phyloP scores from a whole-genome alignment of 495 filamentous ascomycete species.

The Xylaria grammica region DNA sequence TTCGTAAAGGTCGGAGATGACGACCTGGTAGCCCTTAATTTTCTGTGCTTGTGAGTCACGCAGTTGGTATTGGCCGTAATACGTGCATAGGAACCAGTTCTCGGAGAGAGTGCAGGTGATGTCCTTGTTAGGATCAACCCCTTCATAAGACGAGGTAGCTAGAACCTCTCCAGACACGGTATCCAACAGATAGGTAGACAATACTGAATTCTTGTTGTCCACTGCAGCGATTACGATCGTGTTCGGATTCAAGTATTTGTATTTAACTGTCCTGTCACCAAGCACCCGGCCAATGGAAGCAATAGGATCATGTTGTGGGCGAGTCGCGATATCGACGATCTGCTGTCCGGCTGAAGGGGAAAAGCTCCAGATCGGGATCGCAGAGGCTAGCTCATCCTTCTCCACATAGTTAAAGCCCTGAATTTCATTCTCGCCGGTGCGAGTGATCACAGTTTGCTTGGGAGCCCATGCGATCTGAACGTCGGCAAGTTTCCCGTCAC shows the following conservation, averaged over 20 bases:
- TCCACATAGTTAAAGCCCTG: constrained; percentile 62
- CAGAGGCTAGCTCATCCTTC: constrained; percentile 49
- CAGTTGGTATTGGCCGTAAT: constrained; percentile 66
- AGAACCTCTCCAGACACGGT: constrained; percentile 82
- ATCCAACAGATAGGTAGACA: constrained; percentile 83
- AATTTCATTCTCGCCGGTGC: constrained; percentile 62
- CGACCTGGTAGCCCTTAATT: constrained; percentile 84
- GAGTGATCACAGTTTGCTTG: constrained; percentile 64
- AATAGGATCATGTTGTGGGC: constrained; percentile 80
- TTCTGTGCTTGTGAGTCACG: constrained; percentile 56
- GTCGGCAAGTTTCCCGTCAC: constrained; percentile 48
- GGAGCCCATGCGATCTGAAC: constrained; percentile 46
- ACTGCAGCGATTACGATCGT: constrained; percentile 77
- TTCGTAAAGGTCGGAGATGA: constrained; percentile 89
- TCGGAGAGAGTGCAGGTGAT: constrained; percentile 82
- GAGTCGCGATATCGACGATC: constrained; percentile 67
- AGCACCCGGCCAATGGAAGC: constrained; percentile 95
- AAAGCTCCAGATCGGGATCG: constrained; percentile 75
- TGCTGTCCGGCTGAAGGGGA: constrained; percentile 67
- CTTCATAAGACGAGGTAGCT: constrained; percentile 69
- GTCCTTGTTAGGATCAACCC: constrained; percentile 74
- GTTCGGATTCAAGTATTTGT: constrained; percentile 96
- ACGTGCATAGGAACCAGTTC: constrained; percentile 96
- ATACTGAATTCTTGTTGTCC: constrained; percentile 57
- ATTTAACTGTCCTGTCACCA: constrained; percentile 87